phyloP scores from a whole-genome alignment of 139 green algal genomes.

The Auxenochlorella protothecoides region DNA sequence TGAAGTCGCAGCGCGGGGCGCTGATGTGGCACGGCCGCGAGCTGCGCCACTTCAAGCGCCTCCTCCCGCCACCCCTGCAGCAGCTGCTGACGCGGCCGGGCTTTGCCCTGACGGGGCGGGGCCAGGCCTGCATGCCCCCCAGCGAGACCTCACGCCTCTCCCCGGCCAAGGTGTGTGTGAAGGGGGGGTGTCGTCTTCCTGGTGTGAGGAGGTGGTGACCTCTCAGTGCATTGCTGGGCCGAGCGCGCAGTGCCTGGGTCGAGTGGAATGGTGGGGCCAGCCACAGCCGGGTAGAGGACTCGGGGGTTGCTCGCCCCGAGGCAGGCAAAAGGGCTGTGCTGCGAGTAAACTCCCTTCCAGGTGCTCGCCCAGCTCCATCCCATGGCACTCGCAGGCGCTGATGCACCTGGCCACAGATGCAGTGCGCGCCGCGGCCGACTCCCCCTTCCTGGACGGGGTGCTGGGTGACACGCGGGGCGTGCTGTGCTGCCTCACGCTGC shows the following conservation, averaged over 20 bases:
- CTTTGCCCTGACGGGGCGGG: background rate
- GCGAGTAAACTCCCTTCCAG: background rate
- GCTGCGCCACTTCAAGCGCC: slow-evolving; percentile 51
- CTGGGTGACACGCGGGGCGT: slow-evolving; percentile 36
- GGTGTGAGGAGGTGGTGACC: background rate
- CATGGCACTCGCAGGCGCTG: slow-evolving; percentile 21
- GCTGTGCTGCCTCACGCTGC: slow-evolving; percentile 63
- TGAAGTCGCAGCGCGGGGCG: slow-evolving; percentile 40
- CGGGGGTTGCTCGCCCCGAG: background rate
- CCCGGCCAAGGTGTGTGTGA: too few species aligned
- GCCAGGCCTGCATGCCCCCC: slow-evolving; percentile 33
- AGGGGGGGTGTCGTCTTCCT: too few species aligned
- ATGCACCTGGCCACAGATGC: slow-evolving; percentile 41
- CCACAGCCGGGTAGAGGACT: too few species aligned
- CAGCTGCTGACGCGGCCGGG: too few species aligned
- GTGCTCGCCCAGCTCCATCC: background rate
- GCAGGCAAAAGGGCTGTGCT: too few species aligned
- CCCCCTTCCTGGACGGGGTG: slow-evolving; percentile 61
- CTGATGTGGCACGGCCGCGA: slow-evolving; percentile 69
- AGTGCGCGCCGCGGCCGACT: slow-evolving; percentile 46
- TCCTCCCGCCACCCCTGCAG: slow-evolving; percentile 59
- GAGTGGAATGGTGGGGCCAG: background rate
- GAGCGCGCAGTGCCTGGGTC: background rate
- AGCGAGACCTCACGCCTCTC: background rate
- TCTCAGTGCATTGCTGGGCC: too few species aligned